These are phyloP conservation scores for Hypomyces rosellus DNA, from an alignment of 2,329 filamentous ascomycete species.

Conservation along the genomic window DNA sequence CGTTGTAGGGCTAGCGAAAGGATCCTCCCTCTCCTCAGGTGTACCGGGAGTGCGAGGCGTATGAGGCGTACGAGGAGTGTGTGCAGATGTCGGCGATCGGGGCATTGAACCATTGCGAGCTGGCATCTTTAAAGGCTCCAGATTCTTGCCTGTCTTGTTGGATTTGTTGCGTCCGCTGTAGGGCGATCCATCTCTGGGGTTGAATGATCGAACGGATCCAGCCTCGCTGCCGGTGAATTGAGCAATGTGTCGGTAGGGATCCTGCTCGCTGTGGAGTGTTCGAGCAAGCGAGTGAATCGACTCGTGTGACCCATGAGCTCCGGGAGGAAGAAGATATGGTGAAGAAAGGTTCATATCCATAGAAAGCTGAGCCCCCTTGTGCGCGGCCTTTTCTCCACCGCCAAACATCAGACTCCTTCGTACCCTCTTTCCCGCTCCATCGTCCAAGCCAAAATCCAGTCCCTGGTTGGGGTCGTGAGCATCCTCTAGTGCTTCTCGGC, in stretches of 20 bases:
- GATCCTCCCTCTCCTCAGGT: slow-evolving; percentile 28
- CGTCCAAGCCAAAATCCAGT: slow-evolving; percentile 80
- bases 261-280: slow-evolving; percentile 66
- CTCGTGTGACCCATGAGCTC: slow-evolving; percentile 70
- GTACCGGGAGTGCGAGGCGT: slow-evolving; percentile 25
- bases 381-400: slow-evolving; percentile 49
- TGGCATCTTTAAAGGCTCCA: slow-evolving; percentile 6
- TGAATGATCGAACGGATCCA: slow-evolving; percentile 49
- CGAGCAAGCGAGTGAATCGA: slow-evolving; percentile 82
- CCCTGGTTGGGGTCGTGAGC: slow-evolving; percentile 80
- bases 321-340: slow-evolving; percentile 89
- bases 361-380: slow-evolving; percentile 51
- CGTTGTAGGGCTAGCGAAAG: slow-evolving; percentile 29
- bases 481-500: slow-evolving; percentile 70
- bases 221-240: slow-evolving; percentile 52
- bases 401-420: slow-evolving; percentile 33
- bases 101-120: neutral
- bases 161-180: slow-evolving; percentile 26
- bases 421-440: slow-evolving; percentile 37
- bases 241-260: slow-evolving; percentile 69
- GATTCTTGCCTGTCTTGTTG: slow-evolving; percentile 27
- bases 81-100: neutral
- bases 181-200: slow-evolving; percentile 38
- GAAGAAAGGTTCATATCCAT: slow-evolving; percentile 72
- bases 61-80: neutral